These are phyloP conservation scores for Monosporascus sp. DNA, from an alignment of 2,329 filamentous ascomycete genomes.

Conservation along the genomic window DNA sequence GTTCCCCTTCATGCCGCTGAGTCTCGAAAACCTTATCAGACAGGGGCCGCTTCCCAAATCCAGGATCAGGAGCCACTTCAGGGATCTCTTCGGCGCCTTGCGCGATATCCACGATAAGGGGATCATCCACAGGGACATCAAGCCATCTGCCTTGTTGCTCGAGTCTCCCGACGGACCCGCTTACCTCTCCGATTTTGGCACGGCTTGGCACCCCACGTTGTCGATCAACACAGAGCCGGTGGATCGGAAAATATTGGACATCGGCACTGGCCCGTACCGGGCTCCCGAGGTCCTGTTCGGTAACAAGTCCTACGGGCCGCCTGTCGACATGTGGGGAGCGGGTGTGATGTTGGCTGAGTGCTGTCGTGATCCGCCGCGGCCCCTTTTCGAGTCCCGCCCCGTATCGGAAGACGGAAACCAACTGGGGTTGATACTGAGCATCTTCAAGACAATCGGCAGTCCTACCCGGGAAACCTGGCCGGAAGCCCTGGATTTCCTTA, in stretches of 20 bases:
- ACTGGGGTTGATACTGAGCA: constrained; percentile 81
- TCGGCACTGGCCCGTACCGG: constrained; percentile 88
- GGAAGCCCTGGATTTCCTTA: constrained; percentile 60
- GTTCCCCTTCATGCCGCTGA: constrained; percentile 77
- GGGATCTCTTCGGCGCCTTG: constrained; percentile 66
- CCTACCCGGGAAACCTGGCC: constrained; percentile 80
- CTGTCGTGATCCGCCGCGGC: constrained; percentile 46
- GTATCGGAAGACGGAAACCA: constrained; percentile 80
- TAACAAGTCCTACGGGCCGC: constrained; percentile 62
- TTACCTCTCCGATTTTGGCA: constrained; percentile 86
- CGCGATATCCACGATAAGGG: constrained; percentile 64
- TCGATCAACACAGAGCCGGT: constrained; percentile 57
- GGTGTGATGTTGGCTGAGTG: constrained; percentile 81
- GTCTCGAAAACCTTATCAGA: constrained; percentile 64
- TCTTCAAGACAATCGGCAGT: constrained; percentile 87
- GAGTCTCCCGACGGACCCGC: constrained; percentile 63
- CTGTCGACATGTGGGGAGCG: constrained; percentile 84
- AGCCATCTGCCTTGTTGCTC: constrained; percentile 84
- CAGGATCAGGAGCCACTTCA: constrained; percentile 44
- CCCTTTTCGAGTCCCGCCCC: constrained; percentile 75
- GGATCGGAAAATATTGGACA: constrained; percentile 76
- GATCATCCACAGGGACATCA: constrained; percentile 91
- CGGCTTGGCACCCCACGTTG: constrained; percentile 68
- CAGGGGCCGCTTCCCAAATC: constrained; percentile 30
- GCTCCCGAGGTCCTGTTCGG: constrained; percentile 89